A percentile compares a stretch with the other conserved stretches of the same genome.
These are phyloP conservation scores for Pyrenochaeta sp. DNA, from an alignment of 2,329 filamentous ascomycete species.

Conservation along the genomic window DNA sequence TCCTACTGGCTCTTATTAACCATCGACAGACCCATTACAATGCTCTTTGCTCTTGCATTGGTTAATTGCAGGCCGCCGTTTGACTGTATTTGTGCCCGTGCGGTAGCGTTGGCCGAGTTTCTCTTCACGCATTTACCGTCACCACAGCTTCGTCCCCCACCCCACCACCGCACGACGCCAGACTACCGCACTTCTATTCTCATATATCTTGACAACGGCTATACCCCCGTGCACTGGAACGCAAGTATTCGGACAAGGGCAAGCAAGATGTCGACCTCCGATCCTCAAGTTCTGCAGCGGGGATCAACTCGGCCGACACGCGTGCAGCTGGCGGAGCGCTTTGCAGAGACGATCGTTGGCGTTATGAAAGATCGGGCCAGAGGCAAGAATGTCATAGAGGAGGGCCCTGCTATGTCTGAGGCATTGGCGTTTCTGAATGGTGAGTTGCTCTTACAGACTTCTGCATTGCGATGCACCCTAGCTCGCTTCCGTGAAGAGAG, in stretches of 20 bases:
- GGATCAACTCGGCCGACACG: not conserved
- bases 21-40: not conserved
- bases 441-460: not conserved
- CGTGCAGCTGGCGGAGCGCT: not conserved
- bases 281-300: not conserved
- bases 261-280: not conserved
- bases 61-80: not conserved
- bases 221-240: not conserved
- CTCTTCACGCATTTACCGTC: not conserved
- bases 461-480: too few species aligned
- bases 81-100: not conserved
- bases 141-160: not conserved
- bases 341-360: not conserved
- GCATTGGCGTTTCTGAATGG: not conserved
- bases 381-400: not conserved
- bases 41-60: not conserved
- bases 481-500: too few species aligned
- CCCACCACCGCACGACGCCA: not conserved
- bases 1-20: not conserved
- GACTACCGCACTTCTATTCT: not conserved
- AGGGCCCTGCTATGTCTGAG: not conserved
- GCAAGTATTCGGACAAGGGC: not conserved
- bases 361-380: not conserved
- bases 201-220: not conserved
- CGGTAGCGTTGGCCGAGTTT: not conserved